These are phyloP conservation scores for Globisporangium cystogenes DNA, from an alignment of 352 stramenopile genomes.

Conservation along the genomic window DNA sequence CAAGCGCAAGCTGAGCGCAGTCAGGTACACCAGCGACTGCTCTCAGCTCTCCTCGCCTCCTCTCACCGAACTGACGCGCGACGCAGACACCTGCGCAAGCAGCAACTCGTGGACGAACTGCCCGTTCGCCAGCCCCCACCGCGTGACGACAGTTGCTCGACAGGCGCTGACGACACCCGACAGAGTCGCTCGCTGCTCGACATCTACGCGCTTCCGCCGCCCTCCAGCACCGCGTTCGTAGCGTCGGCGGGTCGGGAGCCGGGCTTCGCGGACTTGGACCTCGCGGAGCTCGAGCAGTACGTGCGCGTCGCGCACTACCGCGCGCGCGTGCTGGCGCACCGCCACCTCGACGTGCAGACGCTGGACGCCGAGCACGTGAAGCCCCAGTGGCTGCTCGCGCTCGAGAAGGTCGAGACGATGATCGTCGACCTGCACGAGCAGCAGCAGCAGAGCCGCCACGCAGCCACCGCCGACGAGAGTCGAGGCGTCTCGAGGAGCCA, in stretches of 20 bases:
- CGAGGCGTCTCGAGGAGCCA: conserved; percentile 10
- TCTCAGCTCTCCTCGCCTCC: too few species aligned
- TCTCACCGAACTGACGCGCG: not conserved
- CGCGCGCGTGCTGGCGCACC: conserved; percentile 32
- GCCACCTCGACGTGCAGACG: conserved; percentile 18
- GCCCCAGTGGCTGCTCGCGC: conserved; percentile 35
- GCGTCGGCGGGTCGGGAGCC: conserved; percentile 15
- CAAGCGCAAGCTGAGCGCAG: conserved; percentile 20
- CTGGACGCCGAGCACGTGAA: conserved; percentile 22
- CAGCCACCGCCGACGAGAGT: not conserved
- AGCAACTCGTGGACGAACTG: conserved; percentile 14
- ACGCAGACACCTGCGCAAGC: conserved; percentile 13
- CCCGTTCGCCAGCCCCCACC: not conserved
- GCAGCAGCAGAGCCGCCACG: conserved; percentile 9
- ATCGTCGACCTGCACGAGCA: conserved; percentile 17
- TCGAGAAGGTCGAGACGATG: conserved; percentile 25
- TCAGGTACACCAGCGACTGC: conserved; percentile 15
- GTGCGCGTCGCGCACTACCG: conserved; percentile 57
- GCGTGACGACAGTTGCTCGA: not conserved
- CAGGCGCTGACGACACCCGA: not conserved
- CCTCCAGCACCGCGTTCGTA: conserved; percentile 18
- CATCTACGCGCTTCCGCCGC: conserved; percentile 30
- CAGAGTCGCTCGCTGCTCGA: conserved; percentile 26
- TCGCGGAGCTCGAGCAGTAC: conserved; percentile 42
- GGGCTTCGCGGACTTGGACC: conserved; percentile 37